phyloP scores from a whole-genome alignment of 176 grass and related monocot genomes.

The Poa pratensis region DNA sequence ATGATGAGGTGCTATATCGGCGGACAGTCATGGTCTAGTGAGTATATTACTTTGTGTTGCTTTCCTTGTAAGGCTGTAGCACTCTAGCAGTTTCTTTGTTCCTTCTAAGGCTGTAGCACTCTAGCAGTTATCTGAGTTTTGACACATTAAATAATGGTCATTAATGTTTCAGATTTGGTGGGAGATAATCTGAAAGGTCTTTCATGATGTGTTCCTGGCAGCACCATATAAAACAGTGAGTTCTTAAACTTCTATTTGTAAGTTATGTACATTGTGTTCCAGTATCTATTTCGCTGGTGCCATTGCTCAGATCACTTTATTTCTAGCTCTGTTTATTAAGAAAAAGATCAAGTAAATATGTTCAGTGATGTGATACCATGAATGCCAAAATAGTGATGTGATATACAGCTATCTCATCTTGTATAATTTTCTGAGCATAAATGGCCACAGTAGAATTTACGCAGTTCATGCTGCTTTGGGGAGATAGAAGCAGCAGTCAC shows the following conservation, averaged over 20 bases:
- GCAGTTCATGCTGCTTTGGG: too few relatives aligned
- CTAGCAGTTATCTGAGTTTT: neutral
- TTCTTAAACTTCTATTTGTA: constrained; percentile 33
- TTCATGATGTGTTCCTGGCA: neutral
- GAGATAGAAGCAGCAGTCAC: too few relatives aligned
- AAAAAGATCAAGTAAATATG: too few relatives aligned
- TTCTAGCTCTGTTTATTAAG: neutral
- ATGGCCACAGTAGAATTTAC: too few relatives aligned
- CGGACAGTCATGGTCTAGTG: constrained; percentile 85
- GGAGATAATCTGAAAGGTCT: neutral
- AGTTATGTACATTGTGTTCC: neutral
- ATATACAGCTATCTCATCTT: too few relatives aligned
- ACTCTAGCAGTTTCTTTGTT: neutral
- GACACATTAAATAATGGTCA: neutral
- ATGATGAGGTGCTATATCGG: constrained; percentile 90
- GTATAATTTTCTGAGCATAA: too few relatives aligned
- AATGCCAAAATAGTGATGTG: too few relatives aligned
- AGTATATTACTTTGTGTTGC: constrained; percentile 44
- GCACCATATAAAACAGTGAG: constrained; percentile 33
- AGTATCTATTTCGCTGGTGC: neutral
- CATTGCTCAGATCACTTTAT: neutral
- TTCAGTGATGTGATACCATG: too few relatives aligned
- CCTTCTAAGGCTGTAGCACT: neutral
- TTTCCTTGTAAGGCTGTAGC: constrained; percentile 4
- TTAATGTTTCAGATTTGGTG: constrained; percentile 43